Evolutionary conservation across 2,329 filamentous ascomycete genomes (phyloP), one percentile per base, ranked within the genome.

Genomic region (Colletotrichum siamense): DNA sequence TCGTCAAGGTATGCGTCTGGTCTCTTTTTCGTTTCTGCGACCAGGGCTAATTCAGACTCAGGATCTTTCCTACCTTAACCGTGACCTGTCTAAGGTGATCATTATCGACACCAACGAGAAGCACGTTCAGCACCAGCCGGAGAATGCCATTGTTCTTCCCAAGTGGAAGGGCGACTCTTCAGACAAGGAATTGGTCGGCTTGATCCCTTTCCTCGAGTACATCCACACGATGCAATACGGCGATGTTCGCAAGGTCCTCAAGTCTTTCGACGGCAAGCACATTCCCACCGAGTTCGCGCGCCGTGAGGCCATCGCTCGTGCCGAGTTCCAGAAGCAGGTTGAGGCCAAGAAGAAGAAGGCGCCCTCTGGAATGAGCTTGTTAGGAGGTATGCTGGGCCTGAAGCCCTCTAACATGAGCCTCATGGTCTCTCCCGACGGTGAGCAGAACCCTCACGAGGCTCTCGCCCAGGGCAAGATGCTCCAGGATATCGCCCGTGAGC

Each of bases 191-290:
- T 93, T 99, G 13, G 94, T 99, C 26, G 91, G 93, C 6, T 88
- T 98, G 65, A 98, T 99, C 75, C 97, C 97, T 15, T 98, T 99
- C 92, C 93, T 99, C 78, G 97, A 99, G 87, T 99, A 98, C 86
- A 92, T 99, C 79, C 95, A 96, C 79, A 97, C 96, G 24, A 98
- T 99, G 95, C 94, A 96, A 79, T 95, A 95, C 80, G 90, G 93
- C 69, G 97, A 99, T 81, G 95, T 98, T 16, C 95, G 97, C 79
- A 93, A 94, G 81, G 94, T 97, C 6, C 86, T 98, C 83, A 95
- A 95, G 86, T 96, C 95, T 0, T 98, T 98, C 81, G 93, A 98
- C 72, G 96, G 96, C 84, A 95, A 94, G 82, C 91, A 96, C 81
- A 98, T 99, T 73, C 95, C 97, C 6, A 91, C 91, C 13, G 97